phyloP scores from a whole-genome alignment of 1,284 basidiomycete species.

The Fomitiporia mediterranea region DNA sequence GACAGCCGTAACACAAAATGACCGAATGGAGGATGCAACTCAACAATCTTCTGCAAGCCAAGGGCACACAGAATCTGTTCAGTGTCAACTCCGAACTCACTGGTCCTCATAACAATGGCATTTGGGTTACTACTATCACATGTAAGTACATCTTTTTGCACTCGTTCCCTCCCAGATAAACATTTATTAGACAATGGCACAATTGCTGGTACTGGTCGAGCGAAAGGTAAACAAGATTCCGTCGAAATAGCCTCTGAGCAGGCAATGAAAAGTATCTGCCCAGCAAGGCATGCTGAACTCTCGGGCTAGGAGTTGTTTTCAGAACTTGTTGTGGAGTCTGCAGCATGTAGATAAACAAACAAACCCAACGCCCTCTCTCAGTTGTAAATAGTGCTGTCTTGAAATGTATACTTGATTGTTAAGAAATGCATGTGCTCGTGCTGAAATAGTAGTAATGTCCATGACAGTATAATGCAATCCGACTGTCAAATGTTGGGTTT shows the following conservation, averaged over 20 bases:
- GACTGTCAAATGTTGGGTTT: no score
- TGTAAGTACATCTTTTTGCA: background rate
- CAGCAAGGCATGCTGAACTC: background rate
- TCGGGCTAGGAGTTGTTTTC: background rate
- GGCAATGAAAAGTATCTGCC: background rate
- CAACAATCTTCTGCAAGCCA: constrained; percentile 10
- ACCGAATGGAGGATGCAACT: constrained; percentile 9
- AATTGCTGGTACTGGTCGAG: background rate
- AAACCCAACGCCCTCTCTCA: no score
- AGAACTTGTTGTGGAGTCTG: background rate
- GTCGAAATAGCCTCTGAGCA: constrained; percentile 2
- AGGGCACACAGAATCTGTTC: background rate
- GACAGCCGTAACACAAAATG: background rate
- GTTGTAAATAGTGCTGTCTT: no score
- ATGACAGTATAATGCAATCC: no score
- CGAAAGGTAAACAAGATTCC: background rate
- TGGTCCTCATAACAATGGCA: constrained; percentile 2
- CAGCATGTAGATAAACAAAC: no score
- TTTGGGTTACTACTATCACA: background rate
- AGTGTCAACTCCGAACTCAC: background rate
- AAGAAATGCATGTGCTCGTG: no score
- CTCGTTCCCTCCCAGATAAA: background rate
- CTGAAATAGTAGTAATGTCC: no score
- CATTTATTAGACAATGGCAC: background rate
- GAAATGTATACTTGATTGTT: no score